phyloP scores from a whole-genome alignment of 495 filamentous ascomycete species.

The Podospora conica region DNA sequence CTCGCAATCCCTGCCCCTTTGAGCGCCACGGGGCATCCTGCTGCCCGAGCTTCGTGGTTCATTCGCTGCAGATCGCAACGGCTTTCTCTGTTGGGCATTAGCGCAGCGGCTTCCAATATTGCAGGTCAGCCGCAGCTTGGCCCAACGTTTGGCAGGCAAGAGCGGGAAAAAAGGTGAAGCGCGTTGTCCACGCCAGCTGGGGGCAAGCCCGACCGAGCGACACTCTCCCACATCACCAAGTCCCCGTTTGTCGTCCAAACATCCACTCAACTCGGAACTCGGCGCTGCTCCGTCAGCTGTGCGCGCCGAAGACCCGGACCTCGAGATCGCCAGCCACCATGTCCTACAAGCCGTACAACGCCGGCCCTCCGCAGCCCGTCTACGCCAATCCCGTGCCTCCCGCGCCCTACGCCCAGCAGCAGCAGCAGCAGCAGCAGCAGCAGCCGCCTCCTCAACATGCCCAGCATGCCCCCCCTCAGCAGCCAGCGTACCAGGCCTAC shows the following conservation, averaged over 20 bases:
- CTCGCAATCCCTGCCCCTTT: neutral
- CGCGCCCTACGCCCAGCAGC: neutral
- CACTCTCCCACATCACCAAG: neutral
- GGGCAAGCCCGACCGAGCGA: too few relatives aligned
- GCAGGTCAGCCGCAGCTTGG: neutral
- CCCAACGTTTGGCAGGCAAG: neutral
- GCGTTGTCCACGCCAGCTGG: neutral
- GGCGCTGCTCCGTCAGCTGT: neutral
- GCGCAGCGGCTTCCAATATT: neutral
- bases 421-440: neutral
- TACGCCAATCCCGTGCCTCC: conserved; percentile 4
- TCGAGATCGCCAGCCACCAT: too few relatives aligned
- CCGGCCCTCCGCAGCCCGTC: neutral
- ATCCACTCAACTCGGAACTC: neutral
- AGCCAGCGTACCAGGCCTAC: neutral
- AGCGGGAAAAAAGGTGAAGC: too few relatives aligned
- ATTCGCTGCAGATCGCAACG: neutral
- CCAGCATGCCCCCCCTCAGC: neutral
- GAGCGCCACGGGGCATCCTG: neutral
- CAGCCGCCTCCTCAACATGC: too few relatives aligned
- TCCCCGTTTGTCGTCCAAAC: neutral
- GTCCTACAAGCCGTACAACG: neutral
- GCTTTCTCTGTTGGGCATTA: neutral
- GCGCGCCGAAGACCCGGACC: neutral
- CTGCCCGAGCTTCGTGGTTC: neutral